Percentiles rank a stretch among this genome's conserved stretches.
phyloP scores from a whole-genome alignment of 2,329 filamentous ascomycete species.

The Rhynchosporium graminicola region DNA sequence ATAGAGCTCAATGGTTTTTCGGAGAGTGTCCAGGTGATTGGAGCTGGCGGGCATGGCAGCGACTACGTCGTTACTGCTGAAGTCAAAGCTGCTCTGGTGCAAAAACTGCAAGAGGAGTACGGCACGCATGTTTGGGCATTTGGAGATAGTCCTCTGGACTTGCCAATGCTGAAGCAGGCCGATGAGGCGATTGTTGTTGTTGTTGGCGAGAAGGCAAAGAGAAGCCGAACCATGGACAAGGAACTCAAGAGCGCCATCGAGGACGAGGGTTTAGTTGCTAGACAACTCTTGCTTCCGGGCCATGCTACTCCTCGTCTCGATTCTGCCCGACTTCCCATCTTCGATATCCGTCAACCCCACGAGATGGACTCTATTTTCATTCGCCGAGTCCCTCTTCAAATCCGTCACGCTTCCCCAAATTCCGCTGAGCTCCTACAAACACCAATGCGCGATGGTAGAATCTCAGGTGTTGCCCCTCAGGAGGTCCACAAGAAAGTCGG shows the following conservation, averaged over 20 bases:
- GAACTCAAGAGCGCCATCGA: constrained; percentile 47
- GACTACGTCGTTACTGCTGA: constrained; percentile 52
- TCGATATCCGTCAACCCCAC: not conserved
- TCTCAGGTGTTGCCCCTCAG: not conserved
- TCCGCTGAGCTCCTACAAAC: constrained; percentile 45
- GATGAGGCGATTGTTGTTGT: constrained; percentile 55
- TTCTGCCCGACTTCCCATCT: not conserved
- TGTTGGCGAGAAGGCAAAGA: constrained; percentile 48
- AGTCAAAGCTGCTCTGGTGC: constrained; percentile 53
- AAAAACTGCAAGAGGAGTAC: constrained; percentile 42
- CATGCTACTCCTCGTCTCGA: constrained; percentile 41
- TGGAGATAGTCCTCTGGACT: constrained; percentile 60
- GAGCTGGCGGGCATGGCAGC: constrained; percentile 50
- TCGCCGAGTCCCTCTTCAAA: constrained; percentile 36
- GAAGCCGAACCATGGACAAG: constrained; percentile 56
- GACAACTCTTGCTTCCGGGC: constrained; percentile 50
- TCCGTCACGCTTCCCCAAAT: constrained; percentile 31
- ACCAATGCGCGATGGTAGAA: not conserved
- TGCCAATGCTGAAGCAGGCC: constrained; percentile 57
- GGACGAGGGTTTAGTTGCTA: constrained; percentile 43
- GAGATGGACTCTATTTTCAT: not conserved
- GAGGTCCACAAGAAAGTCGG: not conserved
- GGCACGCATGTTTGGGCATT: constrained; percentile 53
- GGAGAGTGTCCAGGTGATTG: constrained; percentile 51
- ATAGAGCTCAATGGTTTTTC: constrained; percentile 47